Percentiles rank a stretch among this genome's conserved stretches.
These are phyloP conservation scores for Fraxinus platypoda DNA, from an alignment of 305 asterid genomes.

Conservation along the genomic window DNA sequence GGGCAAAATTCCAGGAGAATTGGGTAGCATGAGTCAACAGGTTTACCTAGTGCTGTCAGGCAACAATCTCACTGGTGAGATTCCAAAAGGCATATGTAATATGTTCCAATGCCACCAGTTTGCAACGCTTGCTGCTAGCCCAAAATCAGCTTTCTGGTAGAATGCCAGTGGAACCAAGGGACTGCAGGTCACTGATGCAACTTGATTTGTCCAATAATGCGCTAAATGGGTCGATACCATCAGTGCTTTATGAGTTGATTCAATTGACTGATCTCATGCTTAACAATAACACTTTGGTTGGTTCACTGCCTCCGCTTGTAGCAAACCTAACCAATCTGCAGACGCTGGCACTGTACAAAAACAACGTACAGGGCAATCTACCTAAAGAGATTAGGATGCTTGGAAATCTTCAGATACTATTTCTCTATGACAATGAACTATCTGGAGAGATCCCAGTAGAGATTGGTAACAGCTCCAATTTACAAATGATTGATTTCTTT, in stretches of 20 bases:
- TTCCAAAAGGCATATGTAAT: conserved; percentile 53
- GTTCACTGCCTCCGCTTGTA: conserved; percentile 53
- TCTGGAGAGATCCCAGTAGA: conserved; percentile 74
- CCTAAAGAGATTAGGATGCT: conserved; percentile 80
- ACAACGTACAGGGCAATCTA: conserved; percentile 49
- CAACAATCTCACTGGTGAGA: conserved; percentile 61
- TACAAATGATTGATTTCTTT: conserved; percentile 74
- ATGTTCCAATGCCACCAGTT: conserved; percentile 57
- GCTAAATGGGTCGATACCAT: conserved; percentile 57
- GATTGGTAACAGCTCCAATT: conserved; percentile 70
- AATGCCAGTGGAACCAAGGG: conserved; percentile 48
- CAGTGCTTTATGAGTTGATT: conserved; percentile 52
- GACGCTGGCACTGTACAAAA: conserved; percentile 64
- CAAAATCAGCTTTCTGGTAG: conserved; percentile 54
- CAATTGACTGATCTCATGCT: conserved; percentile 68
- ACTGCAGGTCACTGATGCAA: conserved; percentile 53
- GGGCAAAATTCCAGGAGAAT: conserved; percentile 62
- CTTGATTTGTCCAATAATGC: conserved; percentile 84
- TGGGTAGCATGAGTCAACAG: conserved; percentile 50
- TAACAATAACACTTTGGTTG: conserved; percentile 69
- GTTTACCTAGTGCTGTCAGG: conserved; percentile 54
- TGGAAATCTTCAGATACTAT: conserved; percentile 54
- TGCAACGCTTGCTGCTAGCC: conserved; percentile 58
- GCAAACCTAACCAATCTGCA: conserved; percentile 63
- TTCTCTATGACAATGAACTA: conserved; percentile 66